Conservation (phyloP, 2,329 filamentous ascomycete genomes). For the Botrytis aclada region DNA sequence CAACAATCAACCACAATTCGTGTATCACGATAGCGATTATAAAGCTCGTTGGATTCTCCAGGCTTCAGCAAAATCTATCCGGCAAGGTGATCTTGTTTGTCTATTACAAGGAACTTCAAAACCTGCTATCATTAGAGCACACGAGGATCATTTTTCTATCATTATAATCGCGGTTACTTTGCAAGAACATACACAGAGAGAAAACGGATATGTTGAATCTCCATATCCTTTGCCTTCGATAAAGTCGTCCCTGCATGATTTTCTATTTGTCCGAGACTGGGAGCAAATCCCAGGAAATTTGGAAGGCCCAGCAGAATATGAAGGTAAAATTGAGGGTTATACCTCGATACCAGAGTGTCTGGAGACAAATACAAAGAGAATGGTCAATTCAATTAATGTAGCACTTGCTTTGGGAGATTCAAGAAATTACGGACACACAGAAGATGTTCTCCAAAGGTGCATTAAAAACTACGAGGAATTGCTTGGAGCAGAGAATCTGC, state of each 20-base stretch:
- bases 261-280: not conserved
- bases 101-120: not conserved
- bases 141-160: not conserved
- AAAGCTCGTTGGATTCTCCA: not conserved
- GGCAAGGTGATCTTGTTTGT: not conserved
- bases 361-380: not conserved
- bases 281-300: accelerated
- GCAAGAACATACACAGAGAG: not conserved
- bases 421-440: accelerated
- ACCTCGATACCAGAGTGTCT: not conserved
- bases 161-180: not conserved
- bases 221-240: not conserved
- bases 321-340: not conserved
- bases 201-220: not conserved
- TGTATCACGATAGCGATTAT: not conserved
- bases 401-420: no score
- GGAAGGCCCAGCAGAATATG: not conserved
- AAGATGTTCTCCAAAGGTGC: not conserved
- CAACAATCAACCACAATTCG: not conserved
- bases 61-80: not conserved
- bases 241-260: not conserved
- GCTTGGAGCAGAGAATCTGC: not conserved
- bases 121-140: not conserved
- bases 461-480: not conserved
- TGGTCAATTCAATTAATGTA: not conserved